Percentiles rank a stretch among this genome's conserved stretches.
Conservation (phyloP, 148 eudicot genomes). For the Simmondsia chinensis region DNA sequence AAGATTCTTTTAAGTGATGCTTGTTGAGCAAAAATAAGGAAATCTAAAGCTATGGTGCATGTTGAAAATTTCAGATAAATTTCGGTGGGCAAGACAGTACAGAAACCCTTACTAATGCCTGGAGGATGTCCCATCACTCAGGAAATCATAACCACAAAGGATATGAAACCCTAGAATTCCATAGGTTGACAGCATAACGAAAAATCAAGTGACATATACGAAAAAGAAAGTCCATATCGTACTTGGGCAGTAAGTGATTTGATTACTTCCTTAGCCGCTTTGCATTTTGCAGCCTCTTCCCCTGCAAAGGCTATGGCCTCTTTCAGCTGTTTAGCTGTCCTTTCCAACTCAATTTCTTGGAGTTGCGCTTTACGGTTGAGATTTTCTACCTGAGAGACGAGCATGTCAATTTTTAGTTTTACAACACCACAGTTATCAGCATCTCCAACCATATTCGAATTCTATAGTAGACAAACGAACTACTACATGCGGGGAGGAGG, state of each 20-base stretch:
- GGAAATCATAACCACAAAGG: not conserved
- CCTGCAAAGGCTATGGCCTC: constrained; percentile 87
- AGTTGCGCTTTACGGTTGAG: constrained; percentile 59
- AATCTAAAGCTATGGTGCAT: no score
- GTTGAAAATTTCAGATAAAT: no score
- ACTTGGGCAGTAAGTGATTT: constrained; percentile 93
- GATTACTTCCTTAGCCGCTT: constrained; percentile 96
- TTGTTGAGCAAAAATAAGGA: no score
- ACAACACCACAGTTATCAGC: no score
- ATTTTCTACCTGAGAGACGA: constrained; percentile 52
- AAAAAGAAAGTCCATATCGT: constrained; percentile 8
- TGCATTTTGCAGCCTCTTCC: constrained; percentile 92
- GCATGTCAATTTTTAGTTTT: no score
- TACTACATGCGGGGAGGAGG: no score
- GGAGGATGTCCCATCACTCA: no score
- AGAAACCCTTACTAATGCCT: not conserved
- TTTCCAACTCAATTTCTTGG: constrained; percentile 80
- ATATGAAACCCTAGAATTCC: not conserved
- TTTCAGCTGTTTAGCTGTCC: constrained; percentile 60
- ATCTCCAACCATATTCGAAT: no score
- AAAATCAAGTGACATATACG: not conserved
- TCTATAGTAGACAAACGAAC: no score
- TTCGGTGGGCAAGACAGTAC: not conserved
- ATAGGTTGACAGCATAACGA: not conserved
- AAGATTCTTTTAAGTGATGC: no score